A percentile compares a stretch with the other conserved stretches of the same genome.
These are phyloP conservation scores for Capsicum chinense DNA, from an alignment of 257 asterid species.

Conservation along the genomic window DNA sequence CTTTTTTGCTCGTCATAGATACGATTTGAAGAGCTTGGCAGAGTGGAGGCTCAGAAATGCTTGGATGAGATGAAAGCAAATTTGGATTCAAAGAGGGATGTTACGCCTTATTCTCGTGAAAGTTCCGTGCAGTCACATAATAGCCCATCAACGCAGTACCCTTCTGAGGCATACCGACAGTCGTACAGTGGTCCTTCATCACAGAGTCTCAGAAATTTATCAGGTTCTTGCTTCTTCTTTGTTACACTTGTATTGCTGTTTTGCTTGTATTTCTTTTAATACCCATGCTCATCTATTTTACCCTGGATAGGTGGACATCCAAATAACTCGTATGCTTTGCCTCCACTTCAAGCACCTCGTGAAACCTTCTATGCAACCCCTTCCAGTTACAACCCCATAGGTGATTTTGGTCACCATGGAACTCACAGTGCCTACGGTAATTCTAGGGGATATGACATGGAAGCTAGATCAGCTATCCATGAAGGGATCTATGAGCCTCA, in stretches of 20 bases:
- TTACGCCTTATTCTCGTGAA: slow-evolving; percentile 32
- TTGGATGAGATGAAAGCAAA: slow-evolving; percentile 61
- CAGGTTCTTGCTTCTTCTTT: slow-evolving; percentile 28
- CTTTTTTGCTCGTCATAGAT: slow-evolving; percentile 37
- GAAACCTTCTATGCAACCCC: background rate
- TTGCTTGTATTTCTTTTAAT: slow-evolving; percentile 18
- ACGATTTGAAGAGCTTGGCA: slow-evolving; percentile 53
- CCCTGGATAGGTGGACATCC: slow-evolving; percentile 22
- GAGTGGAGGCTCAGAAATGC: slow-evolving; percentile 50
- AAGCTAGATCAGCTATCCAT: slow-evolving; percentile 20
- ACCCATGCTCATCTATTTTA: background rate
- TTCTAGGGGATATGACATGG: slow-evolving; percentile 15
- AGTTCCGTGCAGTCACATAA: slow-evolving; percentile 23
- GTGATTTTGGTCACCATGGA: background rate
- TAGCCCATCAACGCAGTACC: slow-evolving; percentile 36
- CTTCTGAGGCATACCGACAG: slow-evolving; percentile 33
- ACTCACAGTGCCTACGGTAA: background rate
- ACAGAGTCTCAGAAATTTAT: slow-evolving; percentile 40
- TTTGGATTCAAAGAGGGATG: slow-evolving; percentile 21
- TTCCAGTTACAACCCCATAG: slow-evolving; percentile 20
- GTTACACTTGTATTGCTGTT: background rate
- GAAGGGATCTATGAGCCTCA: slow-evolving; percentile 29
- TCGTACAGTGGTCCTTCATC: slow-evolving; percentile 27
- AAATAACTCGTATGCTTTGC: slow-evolving; percentile 21
- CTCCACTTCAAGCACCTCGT: slow-evolving; percentile 23